A percentile compares a stretch with the other conserved stretches of the same genome.
phyloP scores from a whole-genome alignment of 2,329 filamentous ascomycete species.

The Calycina herbarum region DNA sequence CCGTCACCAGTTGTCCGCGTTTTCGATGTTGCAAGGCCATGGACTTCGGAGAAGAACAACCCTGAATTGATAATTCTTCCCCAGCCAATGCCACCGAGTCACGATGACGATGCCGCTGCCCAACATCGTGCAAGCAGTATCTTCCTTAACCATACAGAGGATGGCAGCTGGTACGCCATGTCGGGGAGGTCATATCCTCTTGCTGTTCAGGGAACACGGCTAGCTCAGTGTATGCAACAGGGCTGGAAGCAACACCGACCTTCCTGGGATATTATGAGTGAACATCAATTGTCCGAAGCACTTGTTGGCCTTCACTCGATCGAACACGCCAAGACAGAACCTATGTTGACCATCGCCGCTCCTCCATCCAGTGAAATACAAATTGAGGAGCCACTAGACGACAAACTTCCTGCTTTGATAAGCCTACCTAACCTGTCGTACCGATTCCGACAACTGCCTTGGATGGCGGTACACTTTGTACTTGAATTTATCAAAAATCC shows the following conservation, averaged over 20 bases:
- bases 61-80: conserved; percentile 81
- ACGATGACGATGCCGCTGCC: conserved; percentile 49
- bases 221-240: conserved; percentile 53
- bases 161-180: conserved; percentile 92
- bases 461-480: conserved; percentile 50
- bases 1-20: conserved; percentile 79
- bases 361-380: conserved; percentile 31
- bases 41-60: conserved; percentile 64
- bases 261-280: conserved; percentile 37
- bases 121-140: conserved; percentile 64
- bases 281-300: conserved; percentile 55
- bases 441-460: conserved; percentile 52
- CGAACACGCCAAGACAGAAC: conserved; percentile 46
- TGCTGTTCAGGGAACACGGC: conserved; percentile 66
- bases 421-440: conserved; percentile 45
- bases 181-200: conserved; percentile 85
- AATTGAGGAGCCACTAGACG: conserved; percentile 32
- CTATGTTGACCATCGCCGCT: conserved; percentile 47
- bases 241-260: conserved; percentile 49
- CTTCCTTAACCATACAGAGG: conserved; percentile 82
- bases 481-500: conserved; percentile 59
- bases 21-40: conserved; percentile 81
- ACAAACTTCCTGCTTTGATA: conserved; percentile 37
- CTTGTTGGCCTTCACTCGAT: conserved; percentile 73
- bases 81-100: conserved; percentile 69